Evolutionary conservation across 2,329 filamentous ascomycete species (phyloP).

Genomic region (Aspergillus fijiensis): DNA sequence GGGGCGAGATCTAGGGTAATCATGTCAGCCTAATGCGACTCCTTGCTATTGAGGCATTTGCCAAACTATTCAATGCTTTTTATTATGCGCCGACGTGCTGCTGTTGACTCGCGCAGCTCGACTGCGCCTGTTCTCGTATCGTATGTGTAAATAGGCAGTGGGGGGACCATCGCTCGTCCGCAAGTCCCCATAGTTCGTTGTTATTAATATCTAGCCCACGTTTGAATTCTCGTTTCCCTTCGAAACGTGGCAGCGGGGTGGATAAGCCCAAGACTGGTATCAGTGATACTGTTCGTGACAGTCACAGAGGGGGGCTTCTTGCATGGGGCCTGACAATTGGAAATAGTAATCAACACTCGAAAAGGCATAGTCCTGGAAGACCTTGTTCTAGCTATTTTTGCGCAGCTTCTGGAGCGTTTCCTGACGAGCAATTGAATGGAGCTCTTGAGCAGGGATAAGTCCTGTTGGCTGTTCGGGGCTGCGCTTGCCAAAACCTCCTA

Average conservation of each 20-base stretch:
- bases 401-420: not conserved
- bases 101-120: not conserved
- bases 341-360: not conserved
- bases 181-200: constrained; percentile 3
- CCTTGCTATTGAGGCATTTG: not conserved
- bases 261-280: constrained; percentile 1
- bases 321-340: not conserved
- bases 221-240: not conserved
- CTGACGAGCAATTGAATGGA: not conserved
- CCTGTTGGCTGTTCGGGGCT: not conserved
- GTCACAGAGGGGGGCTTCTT: not conserved
- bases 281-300: too few relatives aligned
- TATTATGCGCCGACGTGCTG: not conserved
- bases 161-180: not conserved
- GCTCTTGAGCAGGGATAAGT: not conserved
- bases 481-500: not conserved
- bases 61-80: too few relatives aligned
- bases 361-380: not conserved
- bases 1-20: not conserved
- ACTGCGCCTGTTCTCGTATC: not conserved
- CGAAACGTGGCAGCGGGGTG: constrained; percentile 3
- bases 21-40: not conserved
- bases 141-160: not conserved
- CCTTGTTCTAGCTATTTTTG: not conserved
- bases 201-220: not conserved